phyloP scores from a whole-genome alignment of 441 rosid species.

The Corymbia calophylla region DNA sequence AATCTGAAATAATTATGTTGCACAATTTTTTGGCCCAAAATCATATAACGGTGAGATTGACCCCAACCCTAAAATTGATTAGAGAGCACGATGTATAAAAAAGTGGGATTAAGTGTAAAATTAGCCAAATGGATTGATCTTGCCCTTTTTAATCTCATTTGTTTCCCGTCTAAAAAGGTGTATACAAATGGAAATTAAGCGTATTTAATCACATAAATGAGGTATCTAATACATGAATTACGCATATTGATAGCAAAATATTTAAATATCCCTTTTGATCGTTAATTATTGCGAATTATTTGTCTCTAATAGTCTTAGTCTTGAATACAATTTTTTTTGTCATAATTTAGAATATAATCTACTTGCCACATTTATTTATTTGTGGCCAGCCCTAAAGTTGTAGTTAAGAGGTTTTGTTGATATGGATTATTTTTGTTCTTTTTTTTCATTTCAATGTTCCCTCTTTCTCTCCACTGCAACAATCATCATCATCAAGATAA shows the following conservation, averaged over 20 bases:
- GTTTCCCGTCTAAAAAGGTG: not conserved
- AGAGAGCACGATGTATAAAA: too few relatives aligned
- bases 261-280: not conserved
- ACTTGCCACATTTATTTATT: not conserved
- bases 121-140: not conserved
- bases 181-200: not conserved
- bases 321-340: not conserved
- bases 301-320: not conserved
- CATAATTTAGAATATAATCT: not conserved
- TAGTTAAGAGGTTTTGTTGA: not conserved
- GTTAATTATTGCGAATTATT: not conserved
- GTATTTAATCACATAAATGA: not conserved
- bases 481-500: not conserved
- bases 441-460: not conserved
- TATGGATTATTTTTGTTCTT: not conserved
- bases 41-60: too few relatives aligned
- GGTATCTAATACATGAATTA: not conserved
- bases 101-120: not conserved
- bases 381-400: not conserved
- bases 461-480: too few relatives aligned
- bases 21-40: too few relatives aligned
- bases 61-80: too few relatives aligned
- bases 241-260: not conserved
- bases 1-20: too few relatives aligned
- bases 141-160: not conserved